A percentile compares a stretch with the other conserved stretches of the same genome.
Conservation (phyloP, 192 early-diverging fungal genomes). For the Rhizophagus clarus region DNA sequence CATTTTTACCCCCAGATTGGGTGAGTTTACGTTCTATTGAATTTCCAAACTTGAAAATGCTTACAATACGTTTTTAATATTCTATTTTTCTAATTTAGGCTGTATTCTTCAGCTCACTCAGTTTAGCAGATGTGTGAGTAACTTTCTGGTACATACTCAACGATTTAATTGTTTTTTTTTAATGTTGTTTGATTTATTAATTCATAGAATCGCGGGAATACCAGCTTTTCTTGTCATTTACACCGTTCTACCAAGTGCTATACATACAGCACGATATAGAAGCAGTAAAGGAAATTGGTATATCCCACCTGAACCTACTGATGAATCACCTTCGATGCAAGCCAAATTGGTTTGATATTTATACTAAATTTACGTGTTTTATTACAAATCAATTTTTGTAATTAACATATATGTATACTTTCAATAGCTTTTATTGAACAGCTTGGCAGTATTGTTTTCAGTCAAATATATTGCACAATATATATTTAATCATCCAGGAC, state of each 20-base stretch:
- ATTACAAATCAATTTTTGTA: background rate
- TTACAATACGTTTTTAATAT: background rate
- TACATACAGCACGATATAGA: constrained; percentile 22
- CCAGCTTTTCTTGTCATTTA: constrained; percentile 32
- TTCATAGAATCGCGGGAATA: constrained; percentile 23
- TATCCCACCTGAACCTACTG: constrained; percentile 21
- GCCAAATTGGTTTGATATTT: constrained; percentile 30
- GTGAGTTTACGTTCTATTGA: background rate
- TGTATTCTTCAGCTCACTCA: constrained; percentile 11
- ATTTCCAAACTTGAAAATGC: background rate
- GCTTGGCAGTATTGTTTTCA: constrained; percentile 29
- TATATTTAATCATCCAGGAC: constrained; percentile 22
- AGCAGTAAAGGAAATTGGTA: constrained; percentile 32
- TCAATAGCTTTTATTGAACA: constrained; percentile 20
- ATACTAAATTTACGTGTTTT: background rate
- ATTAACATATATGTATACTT: background rate
- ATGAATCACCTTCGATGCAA: constrained; percentile 26
- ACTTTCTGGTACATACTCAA: background rate
- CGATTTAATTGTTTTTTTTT: background rate
- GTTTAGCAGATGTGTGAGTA: constrained; percentile 18
- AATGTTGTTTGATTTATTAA: background rate
- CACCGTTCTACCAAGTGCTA: constrained; percentile 23
- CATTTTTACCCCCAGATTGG: background rate
- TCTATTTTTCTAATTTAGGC: background rate
- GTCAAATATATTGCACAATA: constrained; percentile 34